These are phyloP conservation scores for Gossypium sturtianum DNA, from an alignment of 345 rosid species.

Conservation along the genomic window DNA sequence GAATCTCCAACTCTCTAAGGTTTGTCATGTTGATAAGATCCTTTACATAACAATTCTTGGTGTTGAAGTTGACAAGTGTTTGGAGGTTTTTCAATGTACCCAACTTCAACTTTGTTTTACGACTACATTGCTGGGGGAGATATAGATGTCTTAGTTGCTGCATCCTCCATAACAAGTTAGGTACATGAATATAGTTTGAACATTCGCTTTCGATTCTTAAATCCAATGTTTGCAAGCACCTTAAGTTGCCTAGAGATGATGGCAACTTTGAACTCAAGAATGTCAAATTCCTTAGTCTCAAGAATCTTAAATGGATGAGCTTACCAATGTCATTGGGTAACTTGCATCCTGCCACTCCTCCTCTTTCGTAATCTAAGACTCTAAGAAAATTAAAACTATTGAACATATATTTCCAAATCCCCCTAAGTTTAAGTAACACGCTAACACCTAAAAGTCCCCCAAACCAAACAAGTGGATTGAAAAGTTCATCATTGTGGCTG, in stretches of 20 bases:
- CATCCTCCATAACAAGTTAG: constrained; percentile 8
- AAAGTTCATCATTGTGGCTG: accelerated
- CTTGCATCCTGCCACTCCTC: neutral
- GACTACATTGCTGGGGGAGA: neutral
- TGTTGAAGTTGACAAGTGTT: neutral
- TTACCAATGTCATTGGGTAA: constrained; percentile 19
- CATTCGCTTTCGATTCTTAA: neutral
- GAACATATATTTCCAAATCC: constrained; percentile 9
- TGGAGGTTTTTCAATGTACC: neutral
- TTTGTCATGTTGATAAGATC: neutral
- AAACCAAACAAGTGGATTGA: neutral
- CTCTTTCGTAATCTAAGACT: constrained; percentile 22
- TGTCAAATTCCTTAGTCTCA: neutral
- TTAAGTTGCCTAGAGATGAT: neutral
- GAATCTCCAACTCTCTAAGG: neutral
- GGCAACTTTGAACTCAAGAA: neutral
- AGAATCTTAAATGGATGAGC: constrained; percentile 31
- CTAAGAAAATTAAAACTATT: constrained; percentile 14
- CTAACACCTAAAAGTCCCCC: accelerated
- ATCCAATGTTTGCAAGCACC: constrained; percentile 14
- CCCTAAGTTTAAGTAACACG: neutral
- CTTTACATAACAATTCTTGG: neutral
- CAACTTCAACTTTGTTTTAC: neutral
- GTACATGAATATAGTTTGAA: neutral
- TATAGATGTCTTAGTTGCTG: constrained; percentile 5